Evolutionary conservation across 441 rosid genomes (phyloP).

Genomic region (Eruca vesicaria): DNA sequence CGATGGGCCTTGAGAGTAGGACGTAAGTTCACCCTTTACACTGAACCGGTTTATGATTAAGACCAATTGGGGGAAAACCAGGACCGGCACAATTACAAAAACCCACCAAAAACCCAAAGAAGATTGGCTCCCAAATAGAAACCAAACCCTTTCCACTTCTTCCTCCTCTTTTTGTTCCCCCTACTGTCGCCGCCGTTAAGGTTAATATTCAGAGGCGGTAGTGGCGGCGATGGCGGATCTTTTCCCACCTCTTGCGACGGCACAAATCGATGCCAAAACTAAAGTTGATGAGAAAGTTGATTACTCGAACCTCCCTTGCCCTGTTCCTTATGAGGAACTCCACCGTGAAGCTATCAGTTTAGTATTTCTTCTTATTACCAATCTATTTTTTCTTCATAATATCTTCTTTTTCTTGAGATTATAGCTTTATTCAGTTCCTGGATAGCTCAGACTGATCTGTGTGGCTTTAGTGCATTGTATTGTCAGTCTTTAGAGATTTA

Average conservation of each 20-base stretch:
- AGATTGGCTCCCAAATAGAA: slow-evolving; percentile 10
- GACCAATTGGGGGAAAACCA: background rate
- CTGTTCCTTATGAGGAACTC: slow-evolving; percentile 89
- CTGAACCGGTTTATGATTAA: slow-evolving; percentile 20
- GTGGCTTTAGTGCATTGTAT: slow-evolving; percentile 10
- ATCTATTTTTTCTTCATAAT: background rate
- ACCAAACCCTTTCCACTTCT: slow-evolving; percentile 31
- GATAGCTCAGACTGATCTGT: slow-evolving; percentile 14
- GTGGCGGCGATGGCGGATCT: slow-evolving; percentile 54
- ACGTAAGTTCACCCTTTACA: no score
- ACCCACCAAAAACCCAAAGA: slow-evolving; percentile 28
- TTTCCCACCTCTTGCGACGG: slow-evolving; percentile 37
- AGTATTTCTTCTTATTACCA: slow-evolving; percentile 10
- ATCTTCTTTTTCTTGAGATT: background rate
- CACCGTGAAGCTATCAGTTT: slow-evolving; percentile 89
- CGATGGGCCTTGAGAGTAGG: no score
- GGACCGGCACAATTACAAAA: slow-evolving; percentile 12
- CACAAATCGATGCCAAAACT: slow-evolving; percentile 20
- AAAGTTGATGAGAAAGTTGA: slow-evolving; percentile 59
- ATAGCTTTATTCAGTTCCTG: background rate
- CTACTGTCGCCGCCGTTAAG: slow-evolving; percentile 29
- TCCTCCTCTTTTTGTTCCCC: background rate
- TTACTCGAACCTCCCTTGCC: slow-evolving; percentile 82
- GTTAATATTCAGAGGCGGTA: background rate
- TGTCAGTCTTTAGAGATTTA: background rate